phyloP scores from a whole-genome alignment of 208 protist genomes.

The Trypanosoma platydactyli region DNA sequence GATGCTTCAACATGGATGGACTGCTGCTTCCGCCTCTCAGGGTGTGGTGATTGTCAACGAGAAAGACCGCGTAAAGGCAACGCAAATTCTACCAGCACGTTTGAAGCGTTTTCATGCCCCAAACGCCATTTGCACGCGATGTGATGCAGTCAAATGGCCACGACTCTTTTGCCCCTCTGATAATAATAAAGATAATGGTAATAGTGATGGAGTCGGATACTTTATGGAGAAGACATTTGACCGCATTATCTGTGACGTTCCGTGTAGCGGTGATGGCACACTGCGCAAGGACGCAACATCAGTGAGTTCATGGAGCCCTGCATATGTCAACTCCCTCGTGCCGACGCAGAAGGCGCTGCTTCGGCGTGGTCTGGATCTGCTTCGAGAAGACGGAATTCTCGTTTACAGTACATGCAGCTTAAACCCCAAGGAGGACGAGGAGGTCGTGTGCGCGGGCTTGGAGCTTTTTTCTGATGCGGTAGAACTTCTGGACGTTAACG shows the following conservation, averaged over 20 bases:
- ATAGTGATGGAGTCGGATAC: slow-evolving; percentile 12
- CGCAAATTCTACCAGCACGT: slow-evolving; percentile 87
- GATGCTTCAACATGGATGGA: slow-evolving; percentile 58
- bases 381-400: slow-evolving; percentile 78
- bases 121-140: slow-evolving; percentile 78
- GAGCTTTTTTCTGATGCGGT: slow-evolving; percentile 76
- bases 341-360: slow-evolving; percentile 89
- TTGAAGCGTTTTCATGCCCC: slow-evolving; percentile 90
- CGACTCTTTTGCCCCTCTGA: slow-evolving; percentile 55
- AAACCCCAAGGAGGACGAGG: slow-evolving; percentile 97
- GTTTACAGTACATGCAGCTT: slow-evolving; percentile 98
- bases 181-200: no score
- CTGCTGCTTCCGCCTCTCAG: slow-evolving; percentile 26
- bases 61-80: slow-evolving; percentile 92
- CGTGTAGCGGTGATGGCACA: slow-evolving; percentile 96
- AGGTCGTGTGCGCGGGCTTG: slow-evolving; percentile 89
- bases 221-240: slow-evolving; percentile 65
- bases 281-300: slow-evolving; percentile 89
- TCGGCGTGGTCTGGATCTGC: slow-evolving; percentile 81
- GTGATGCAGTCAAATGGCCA: slow-evolving; percentile 90
- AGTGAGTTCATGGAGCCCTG: slow-evolving; percentile 81
- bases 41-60: slow-evolving; percentile 87
- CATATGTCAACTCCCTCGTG: slow-evolving; percentile 86
- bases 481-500: slow-evolving; percentile 86
- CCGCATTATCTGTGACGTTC: slow-evolving; percentile 94